Conservation (phyloP, 257 asterid genomes). For the Solanum sejunctum region DNA sequence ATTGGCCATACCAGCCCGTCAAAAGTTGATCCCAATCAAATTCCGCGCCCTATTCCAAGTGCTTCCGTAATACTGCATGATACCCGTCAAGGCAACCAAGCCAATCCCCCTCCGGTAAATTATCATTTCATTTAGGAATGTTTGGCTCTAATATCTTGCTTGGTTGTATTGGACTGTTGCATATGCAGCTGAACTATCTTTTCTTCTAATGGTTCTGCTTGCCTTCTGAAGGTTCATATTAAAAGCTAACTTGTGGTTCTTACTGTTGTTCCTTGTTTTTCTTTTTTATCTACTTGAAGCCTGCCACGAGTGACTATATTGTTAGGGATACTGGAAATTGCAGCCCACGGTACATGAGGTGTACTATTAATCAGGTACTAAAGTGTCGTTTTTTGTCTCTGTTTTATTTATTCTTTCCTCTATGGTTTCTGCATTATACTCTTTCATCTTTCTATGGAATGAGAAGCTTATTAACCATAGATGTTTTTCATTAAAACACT, state of each 20-base stretch:
- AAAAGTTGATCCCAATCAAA: slow-evolving; percentile 93
- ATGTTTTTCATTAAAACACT: background rate
- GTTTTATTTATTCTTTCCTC: background rate
- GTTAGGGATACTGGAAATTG: slow-evolving; percentile 94
- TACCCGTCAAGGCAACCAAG: slow-evolving; percentile 95
- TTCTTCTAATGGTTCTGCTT: background rate
- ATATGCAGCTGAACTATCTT: background rate
- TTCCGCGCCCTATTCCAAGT: slow-evolving; percentile 76
- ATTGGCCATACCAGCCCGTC: slow-evolving; percentile 58
- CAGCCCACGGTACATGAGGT: slow-evolving; percentile 97
- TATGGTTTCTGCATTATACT: slow-evolving; percentile 3
- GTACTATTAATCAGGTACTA: slow-evolving; percentile 80
- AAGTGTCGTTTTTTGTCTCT: slow-evolving; percentile 1
- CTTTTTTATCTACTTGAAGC: slow-evolving; percentile 37
- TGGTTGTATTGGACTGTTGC: background rate
- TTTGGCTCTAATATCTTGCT: background rate
- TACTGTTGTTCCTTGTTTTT: slow-evolving; percentile 1
- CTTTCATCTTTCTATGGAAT: slow-evolving; percentile 10
- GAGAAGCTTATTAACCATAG: background rate
- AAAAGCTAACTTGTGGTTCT: background rate
- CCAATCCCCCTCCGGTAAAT: slow-evolving; percentile 97
- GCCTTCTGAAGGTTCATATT: background rate
- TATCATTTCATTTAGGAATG: background rate
- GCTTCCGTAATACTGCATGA: slow-evolving; percentile 65
- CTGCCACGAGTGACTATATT: slow-evolving; percentile 92